These are phyloP conservation scores for Pseudocercospora pini-densiflorae DNA, from an alignment of 2,329 filamentous ascomycete genomes.

Conservation along the genomic window DNA sequence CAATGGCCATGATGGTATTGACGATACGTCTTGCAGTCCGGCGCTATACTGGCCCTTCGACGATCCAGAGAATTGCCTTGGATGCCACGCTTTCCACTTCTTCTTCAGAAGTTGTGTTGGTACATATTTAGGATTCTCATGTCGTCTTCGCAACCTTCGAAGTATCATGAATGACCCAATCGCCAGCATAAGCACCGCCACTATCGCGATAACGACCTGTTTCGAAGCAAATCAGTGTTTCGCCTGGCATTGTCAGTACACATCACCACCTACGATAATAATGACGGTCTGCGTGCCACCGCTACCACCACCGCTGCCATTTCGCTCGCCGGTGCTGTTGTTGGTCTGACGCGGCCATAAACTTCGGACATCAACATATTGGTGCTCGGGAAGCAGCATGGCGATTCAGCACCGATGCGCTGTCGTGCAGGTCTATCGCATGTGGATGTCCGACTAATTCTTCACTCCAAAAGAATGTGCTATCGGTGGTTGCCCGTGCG, in stretches of 20 bases:
- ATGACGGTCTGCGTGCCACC: conserved; percentile 16
- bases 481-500: conserved; percentile 14
- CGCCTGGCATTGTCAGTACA: background rate
- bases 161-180: conserved; percentile 20
- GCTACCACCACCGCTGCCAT: conserved; percentile 10
- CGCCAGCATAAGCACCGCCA: conserved; percentile 18
- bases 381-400: conserved; percentile 27
- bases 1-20: conserved; percentile 33
- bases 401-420: conserved; percentile 24
- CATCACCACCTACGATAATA: conserved; percentile 15
- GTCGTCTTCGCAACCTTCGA: conserved; percentile 24
- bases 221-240: background rate
- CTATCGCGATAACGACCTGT: conserved; percentile 26
- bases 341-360: conserved; percentile 10
- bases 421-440: conserved; percentile 19
- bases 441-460: conserved; percentile 7
- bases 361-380: conserved; percentile 1
- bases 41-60: conserved; percentile 38
- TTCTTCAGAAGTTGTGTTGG: conserved; percentile 40
- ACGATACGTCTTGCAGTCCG: conserved; percentile 35
- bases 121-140: conserved; percentile 37
- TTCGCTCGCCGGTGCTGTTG: conserved; percentile 1
- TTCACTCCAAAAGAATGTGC: background rate
- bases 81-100: conserved; percentile 41
- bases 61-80: conserved; percentile 23